Evolutionary conservation across 129 eudicot species (phyloP).

Genomic region (Arctium lappa): DNA sequence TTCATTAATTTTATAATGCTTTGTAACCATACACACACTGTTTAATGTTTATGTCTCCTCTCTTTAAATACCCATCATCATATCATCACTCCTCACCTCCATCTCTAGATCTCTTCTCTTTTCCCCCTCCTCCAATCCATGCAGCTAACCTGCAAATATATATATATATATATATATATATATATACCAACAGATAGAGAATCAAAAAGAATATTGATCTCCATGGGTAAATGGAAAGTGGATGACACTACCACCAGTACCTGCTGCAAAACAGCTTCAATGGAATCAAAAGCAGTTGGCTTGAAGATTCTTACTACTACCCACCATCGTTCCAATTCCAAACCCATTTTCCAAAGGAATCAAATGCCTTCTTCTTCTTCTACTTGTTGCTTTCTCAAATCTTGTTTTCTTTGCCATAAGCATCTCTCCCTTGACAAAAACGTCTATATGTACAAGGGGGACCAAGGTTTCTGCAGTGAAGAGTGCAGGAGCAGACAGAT

Average conservation of each 20-base stretch:
- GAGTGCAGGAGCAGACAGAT: slow-evolving; percentile 66
- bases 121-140: background rate
- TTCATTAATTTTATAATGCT: background rate
- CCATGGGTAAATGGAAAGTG: slow-evolving; percentile 6
- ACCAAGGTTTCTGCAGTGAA: slow-evolving; percentile 65
- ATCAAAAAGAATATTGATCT: background rate
- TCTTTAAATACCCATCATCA: slow-evolving; percentile 19
- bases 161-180: background rate
- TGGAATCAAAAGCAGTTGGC: slow-evolving; percentile 33
- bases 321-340: slow-evolving; percentile 11
- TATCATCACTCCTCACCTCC: background rate
- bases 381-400: background rate
- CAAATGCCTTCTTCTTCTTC: slow-evolving; percentile 4
- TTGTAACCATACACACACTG: background rate
- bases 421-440: slow-evolving; percentile 47
- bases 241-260: background rate
- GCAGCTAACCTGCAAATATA: background rate
- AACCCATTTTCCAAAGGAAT: slow-evolving; percentile 33
- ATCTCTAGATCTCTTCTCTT: background rate
- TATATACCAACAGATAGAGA: background rate
- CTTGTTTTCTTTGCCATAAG: slow-evolving; percentile 52
- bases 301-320: slow-evolving; percentile 27
- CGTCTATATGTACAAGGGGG: slow-evolving; percentile 72
- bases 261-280: background rate
- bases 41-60: background rate